Evolutionary conservation across 306 rosid genomes (phyloP), one percentile per base, ranked within the genome.

Genomic region (Cucurbita pepo): DNA sequence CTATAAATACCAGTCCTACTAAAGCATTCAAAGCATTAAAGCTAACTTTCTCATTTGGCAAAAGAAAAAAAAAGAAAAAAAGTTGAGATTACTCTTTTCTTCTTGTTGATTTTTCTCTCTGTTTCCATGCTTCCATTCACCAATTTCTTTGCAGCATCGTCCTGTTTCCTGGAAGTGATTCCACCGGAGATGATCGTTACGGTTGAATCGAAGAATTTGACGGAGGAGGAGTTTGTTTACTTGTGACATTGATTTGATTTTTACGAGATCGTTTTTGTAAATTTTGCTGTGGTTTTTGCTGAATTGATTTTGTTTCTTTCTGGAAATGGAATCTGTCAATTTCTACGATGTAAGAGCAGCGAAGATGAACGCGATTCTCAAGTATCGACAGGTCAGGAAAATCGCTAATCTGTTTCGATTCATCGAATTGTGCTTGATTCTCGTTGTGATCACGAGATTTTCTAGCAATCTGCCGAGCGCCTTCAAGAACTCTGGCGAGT

Each of bases 341-440:
- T 82, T 87, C 73, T 81, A 79, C 58, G 79, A 87, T 77, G 81
- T 93, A 18, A 89, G 86, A 79, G 76, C 87, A 16, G 92, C 85
- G 85, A 90, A 88, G 83, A 80, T 86, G 15, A 93, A 87, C 77
- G 83, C 88, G 10, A 82, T 85, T 37, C 54, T 71, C 6, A 87
- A 82, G 77, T 16, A 85, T 72, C 80, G 82, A 7, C 88, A 82
- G 76, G 80, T 83, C 54, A 82, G 75, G 51, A 85, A 76, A 79
- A 60, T 90, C 2, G 77, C 90, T 15, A 85, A 79, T 61, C 48
- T 90, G 18, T 76, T 88, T 4, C 84, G 96, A 0, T 40, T 88
- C 8, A 15, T 90, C n/a, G 93, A 90, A 77, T 82, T 82, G n/a
- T 82, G 87, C 43, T 76, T 82, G 14, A 77, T 90, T 60, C 72